Evolutionary conservation across 768 basidiomycete species (phyloP).

Genomic region (Mrakia gelida): DNA sequence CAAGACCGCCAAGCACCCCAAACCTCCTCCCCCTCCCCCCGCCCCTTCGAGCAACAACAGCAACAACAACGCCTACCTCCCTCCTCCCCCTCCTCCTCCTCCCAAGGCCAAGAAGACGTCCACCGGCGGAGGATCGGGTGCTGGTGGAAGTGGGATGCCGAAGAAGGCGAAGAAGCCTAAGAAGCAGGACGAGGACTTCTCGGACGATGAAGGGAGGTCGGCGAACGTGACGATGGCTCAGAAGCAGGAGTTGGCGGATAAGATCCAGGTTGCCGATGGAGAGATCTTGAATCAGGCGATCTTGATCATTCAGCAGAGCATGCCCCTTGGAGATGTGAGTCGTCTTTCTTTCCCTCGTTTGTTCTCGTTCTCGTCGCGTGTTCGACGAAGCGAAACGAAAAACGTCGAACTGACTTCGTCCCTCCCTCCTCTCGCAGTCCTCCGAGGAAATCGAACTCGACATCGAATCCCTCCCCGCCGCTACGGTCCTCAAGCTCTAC

Average conservation of each 20-base stretch:
- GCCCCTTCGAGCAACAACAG: background rate
- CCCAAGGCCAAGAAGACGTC: conserved; percentile 28
- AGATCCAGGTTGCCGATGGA: conserved; percentile 80
- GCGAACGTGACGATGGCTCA: conserved; percentile 72
- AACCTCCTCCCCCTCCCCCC: background rate
- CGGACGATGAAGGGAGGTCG: conserved; percentile 50
- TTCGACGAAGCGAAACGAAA: conserved; percentile 25
- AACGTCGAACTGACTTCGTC: background rate
- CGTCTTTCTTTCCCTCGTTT: background rate
- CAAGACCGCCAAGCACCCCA: conserved; percentile 8
- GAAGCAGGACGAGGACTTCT: conserved; percentile 51
- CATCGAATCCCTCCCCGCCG: conserved; percentile 81
- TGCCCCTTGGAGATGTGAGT: conserved; percentile 87
- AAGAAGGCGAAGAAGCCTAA: conserved; percentile 13
- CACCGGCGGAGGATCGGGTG: too few species aligned
- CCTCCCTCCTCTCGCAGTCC: conserved; percentile 32
- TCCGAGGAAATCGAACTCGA: conserved; percentile 95
- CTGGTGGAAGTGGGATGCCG: background rate
- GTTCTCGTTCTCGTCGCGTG: background rate
- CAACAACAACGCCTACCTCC: background rate
- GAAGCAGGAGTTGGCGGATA: conserved; percentile 97
- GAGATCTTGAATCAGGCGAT: conserved; percentile 82
- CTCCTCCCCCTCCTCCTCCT: background rate
- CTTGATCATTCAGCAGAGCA: conserved; percentile 88
- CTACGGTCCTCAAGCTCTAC: conserved; percentile 87